A percentile compares a stretch with the other conserved stretches of the same genome.
Conservation (phyloP, 805 yeast genomes). For the Metschnikowia aberdeeniae region DNA sequence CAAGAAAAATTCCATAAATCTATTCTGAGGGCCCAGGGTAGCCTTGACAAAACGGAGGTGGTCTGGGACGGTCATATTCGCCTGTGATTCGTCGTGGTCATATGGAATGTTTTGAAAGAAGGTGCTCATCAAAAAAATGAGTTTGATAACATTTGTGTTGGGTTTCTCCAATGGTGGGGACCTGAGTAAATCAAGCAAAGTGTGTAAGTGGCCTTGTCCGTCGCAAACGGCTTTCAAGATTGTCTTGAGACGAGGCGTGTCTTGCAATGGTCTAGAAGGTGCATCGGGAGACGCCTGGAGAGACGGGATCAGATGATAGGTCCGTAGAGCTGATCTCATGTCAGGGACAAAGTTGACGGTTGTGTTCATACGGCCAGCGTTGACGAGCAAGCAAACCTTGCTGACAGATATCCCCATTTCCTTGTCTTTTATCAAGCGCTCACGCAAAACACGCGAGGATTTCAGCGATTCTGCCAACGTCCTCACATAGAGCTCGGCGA, state of each 20-base stretch:
- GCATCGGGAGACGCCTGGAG: constrained; percentile 65
- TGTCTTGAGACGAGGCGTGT: constrained; percentile 88
- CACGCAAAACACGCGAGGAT: constrained; percentile 78
- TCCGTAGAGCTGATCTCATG: constrained; percentile 89
- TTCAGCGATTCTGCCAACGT: constrained; percentile 80
- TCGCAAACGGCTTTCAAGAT: constrained; percentile 87
- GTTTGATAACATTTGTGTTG: constrained; percentile 63
- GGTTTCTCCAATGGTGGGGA: constrained; percentile 31
- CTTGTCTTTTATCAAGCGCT: constrained; percentile 61
- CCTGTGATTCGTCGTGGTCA: constrained; percentile 19
- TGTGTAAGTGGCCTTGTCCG: constrained; percentile 48
- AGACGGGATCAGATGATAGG: constrained; percentile 90
- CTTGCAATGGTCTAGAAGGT: constrained; percentile 72
- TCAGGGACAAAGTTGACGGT: constrained; percentile 92
- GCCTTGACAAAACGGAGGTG: constrained; percentile 7
- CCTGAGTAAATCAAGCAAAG: constrained; percentile 43
- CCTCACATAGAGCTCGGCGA: constrained; percentile 77
- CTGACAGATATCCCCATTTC: constrained; percentile 67
- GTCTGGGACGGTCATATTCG: constrained; percentile 8
- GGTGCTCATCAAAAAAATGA: constrained; percentile 70
- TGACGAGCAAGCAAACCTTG: constrained; percentile 80
- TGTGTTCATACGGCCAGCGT: constrained; percentile 91
- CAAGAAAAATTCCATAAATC: constrained; percentile 73
- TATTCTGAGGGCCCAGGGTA: constrained; percentile 22
- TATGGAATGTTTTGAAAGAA: constrained; percentile 51